Percentiles rank a stretch among this genome's conserved stretches.
Evolutionary conservation across 106 monocot species (phyloP).

Genomic region (Agapanthus africanus): DNA sequence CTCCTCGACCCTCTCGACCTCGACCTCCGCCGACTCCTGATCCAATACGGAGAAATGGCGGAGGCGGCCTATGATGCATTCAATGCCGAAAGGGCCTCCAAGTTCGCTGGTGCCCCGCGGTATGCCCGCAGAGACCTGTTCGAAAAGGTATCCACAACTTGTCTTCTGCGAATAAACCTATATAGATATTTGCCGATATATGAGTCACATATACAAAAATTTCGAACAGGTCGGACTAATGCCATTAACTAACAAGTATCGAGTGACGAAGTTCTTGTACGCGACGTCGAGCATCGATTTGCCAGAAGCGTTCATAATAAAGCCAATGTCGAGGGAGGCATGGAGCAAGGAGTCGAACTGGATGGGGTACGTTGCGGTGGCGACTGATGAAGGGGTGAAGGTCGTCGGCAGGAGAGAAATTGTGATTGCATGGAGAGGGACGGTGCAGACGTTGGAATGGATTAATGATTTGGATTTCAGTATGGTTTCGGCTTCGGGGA

Average conservation of each 20-base stretch:
- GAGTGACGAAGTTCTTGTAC: slow-evolving; percentile 71
- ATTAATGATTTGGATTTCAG: slow-evolving; percentile 35
- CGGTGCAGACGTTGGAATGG: slow-evolving; percentile 52
- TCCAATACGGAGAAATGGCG: slow-evolving; percentile 63
- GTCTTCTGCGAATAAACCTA: too few species aligned
- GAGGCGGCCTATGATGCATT: slow-evolving; percentile 76
- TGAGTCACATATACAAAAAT: too few species aligned
- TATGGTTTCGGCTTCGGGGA: slow-evolving; percentile 17
- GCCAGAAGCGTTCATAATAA: slow-evolving; percentile 62
- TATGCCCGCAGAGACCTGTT: slow-evolving; percentile 40
- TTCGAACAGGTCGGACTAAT: slow-evolving; percentile 35
- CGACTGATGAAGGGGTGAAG: slow-evolving; percentile 43
- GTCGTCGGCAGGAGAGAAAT: slow-evolving; percentile 56
- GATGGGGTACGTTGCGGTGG: slow-evolving; percentile 79
- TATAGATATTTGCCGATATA: too few species aligned
- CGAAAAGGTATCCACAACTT: too few species aligned
- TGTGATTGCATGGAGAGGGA: slow-evolving; percentile 68
- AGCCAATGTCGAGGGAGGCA: slow-evolving; percentile 38
- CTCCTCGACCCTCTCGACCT: slow-evolving; percentile 70
- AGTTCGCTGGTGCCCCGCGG: slow-evolving; percentile 48
- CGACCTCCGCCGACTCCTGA: slow-evolving; percentile 58
- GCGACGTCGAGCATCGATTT: slow-evolving; percentile 58
- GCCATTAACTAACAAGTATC: slow-evolving; percentile 26
- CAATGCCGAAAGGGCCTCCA: slow-evolving; percentile 47
- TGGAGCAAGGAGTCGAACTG: slow-evolving; percentile 71